phyloP scores from a whole-genome alignment of 2,329 filamentous ascomycete genomes.

The Parastagonospora avenae region DNA sequence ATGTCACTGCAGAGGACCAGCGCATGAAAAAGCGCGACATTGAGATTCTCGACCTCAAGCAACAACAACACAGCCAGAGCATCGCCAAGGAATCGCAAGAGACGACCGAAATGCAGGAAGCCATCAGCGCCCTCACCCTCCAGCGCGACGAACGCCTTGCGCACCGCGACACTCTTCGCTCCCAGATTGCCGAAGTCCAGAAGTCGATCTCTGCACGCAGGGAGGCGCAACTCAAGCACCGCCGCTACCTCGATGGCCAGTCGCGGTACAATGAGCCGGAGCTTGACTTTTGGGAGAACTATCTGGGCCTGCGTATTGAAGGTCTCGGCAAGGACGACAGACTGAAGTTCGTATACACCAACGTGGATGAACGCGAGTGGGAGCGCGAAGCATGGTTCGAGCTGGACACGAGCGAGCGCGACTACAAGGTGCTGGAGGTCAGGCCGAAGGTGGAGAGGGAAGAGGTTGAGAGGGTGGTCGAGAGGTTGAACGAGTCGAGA shows the following conservation, averaged over 20 bases:
- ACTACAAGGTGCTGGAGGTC: slow-evolving; percentile 83
- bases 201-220: slow-evolving; percentile 70
- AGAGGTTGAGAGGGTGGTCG: slow-evolving; percentile 75
- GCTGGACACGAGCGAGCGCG: slow-evolving; percentile 76
- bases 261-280: slow-evolving; percentile 89
- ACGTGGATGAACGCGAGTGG: slow-evolving; percentile 85
- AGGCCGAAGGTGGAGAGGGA: slow-evolving; percentile 82
- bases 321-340: slow-evolving; percentile 83
- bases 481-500: slow-evolving; percentile 79
- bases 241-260: slow-evolving; percentile 79
- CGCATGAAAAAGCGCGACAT: slow-evolving; percentile 88
- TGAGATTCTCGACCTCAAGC: slow-evolving; percentile 77
- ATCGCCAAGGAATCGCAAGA: slow-evolving; percentile 79
- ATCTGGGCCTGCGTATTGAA: slow-evolving; percentile 86
- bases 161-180: slow-evolving; percentile 61
- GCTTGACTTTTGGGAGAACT: slow-evolving; percentile 93
- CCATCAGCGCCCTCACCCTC: slow-evolving; percentile 61
- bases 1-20: slow-evolving; percentile 72
- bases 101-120: slow-evolving; percentile 66
- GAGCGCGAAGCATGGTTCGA: slow-evolving; percentile 94
- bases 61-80: slow-evolving; percentile 71
- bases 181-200: slow-evolving; percentile 68
- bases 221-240: slow-evolving; percentile 74
- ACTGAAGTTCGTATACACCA: slow-evolving; percentile 87
- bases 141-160: slow-evolving; percentile 61